A percentile compares a stretch with the other conserved stretches of the same genome.
phyloP scores from a whole-genome alignment of 2,329 filamentous ascomycete genomes.

The Fusarium zealandicum region DNA sequence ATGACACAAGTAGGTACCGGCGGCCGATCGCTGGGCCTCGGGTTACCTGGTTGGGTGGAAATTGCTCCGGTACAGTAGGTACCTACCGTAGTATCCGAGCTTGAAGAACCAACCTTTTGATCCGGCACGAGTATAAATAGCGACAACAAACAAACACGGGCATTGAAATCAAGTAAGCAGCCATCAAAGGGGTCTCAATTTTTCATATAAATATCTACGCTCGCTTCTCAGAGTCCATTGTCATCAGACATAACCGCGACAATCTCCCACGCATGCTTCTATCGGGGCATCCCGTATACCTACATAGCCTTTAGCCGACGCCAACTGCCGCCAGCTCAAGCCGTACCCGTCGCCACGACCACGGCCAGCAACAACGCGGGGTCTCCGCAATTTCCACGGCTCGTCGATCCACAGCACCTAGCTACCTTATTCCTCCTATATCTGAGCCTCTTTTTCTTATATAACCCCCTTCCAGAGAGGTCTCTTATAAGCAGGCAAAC shows the following conservation, averaged over 20 bases:
- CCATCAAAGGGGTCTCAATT: too few relatives aligned
- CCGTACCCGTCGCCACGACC: not conserved
- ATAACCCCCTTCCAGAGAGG: too few relatives aligned
- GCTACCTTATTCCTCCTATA: slow-evolving; percentile 12
- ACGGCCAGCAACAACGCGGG: slow-evolving; percentile 11
- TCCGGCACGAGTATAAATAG: not conserved
- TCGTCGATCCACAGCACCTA: slow-evolving; percentile 13
- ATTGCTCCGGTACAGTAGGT: too few relatives aligned
- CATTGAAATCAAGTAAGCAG: too few relatives aligned
- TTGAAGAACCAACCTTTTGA: not conserved
- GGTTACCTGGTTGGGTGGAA: slow-evolving; percentile 20
- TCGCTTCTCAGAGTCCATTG: not conserved
- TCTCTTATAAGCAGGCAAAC: too few relatives aligned
- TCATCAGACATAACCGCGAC: not conserved
- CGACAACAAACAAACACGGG: too few relatives aligned
- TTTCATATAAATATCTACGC: not conserved
- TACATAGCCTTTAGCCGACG: slow-evolving; percentile 4
- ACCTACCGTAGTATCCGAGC: slow-evolving; percentile 11
- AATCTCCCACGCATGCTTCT: slow-evolving; percentile 3
- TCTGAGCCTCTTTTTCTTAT: slow-evolving; percentile 12
- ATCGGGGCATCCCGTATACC: slow-evolving; percentile 1
- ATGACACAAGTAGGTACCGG: slow-evolving; percentile 1
- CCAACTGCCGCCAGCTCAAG: slow-evolving; percentile 28
- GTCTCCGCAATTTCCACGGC: slow-evolving; percentile 33
- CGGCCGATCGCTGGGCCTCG: slow-evolving; percentile 12